These are phyloP conservation scores for Flaveria floridana DNA, from an alignment of 140 eudicot genomes.

Conservation along the genomic window DNA sequence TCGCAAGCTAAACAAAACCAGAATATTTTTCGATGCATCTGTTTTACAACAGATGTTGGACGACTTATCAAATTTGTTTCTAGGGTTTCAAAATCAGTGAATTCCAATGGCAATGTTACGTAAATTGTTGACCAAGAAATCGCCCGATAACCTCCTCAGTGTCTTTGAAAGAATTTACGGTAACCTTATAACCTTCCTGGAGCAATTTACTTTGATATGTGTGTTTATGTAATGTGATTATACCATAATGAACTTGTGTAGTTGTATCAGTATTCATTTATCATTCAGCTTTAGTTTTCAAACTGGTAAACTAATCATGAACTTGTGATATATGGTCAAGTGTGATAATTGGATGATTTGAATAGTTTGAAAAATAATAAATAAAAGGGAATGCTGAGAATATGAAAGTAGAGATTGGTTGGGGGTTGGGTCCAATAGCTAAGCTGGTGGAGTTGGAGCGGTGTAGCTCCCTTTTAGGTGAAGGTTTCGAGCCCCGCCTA, in stretches of 20 bases:
- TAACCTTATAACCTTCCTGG: slow-evolving; percentile 25
- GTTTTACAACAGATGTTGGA: slow-evolving; percentile 14
- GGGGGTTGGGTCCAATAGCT: too few species aligned
- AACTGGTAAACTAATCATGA: background rate
- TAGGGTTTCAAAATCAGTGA: slow-evolving; percentile 34
- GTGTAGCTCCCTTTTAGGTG: too few species aligned
- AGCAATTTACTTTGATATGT: slow-evolving; percentile 2
- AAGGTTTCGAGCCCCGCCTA: too few species aligned
- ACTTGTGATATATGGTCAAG: background rate
- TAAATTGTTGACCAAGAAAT: slow-evolving; percentile 59
- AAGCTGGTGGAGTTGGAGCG: too few species aligned
- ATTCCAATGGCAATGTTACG: slow-evolving; percentile 64
- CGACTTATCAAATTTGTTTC: slow-evolving; percentile 22
- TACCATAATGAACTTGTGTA: background rate
- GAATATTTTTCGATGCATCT: slow-evolving; percentile 20
- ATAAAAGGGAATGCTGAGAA: too few species aligned
- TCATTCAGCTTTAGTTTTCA: background rate
- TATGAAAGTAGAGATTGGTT: too few species aligned
- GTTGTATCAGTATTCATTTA: background rate
- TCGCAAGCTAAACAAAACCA: slow-evolving; percentile 6
- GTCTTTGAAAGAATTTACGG: slow-evolving; percentile 78
- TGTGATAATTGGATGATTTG: background rate
- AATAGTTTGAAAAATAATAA: too few species aligned
- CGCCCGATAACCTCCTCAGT: slow-evolving; percentile 73
- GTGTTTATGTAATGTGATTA: background rate